phyloP scores from a whole-genome alignment of 1,284 basidiomycete species.

The Trichosporon coremiiforme region DNA sequence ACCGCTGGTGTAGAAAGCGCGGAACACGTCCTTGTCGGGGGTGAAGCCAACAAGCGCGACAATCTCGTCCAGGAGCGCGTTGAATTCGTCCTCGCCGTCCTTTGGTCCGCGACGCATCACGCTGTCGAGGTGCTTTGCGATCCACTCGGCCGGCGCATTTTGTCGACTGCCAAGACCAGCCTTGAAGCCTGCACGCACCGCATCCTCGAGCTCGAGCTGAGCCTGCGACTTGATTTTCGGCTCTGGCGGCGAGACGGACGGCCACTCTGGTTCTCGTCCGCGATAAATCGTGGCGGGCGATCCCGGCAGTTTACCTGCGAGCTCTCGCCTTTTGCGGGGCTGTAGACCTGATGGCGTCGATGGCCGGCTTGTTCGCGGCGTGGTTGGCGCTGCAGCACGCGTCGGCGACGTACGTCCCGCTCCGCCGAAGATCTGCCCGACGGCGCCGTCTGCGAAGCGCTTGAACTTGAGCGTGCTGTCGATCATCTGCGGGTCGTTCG shows the following conservation, averaged over 20 bases:
- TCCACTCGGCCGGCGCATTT: constrained; percentile 90
- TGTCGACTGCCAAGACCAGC: constrained; percentile 76
- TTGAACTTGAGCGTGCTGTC: constrained; percentile 72
- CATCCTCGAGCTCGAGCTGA: constrained; percentile 51
- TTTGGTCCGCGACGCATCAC: constrained; percentile 70
- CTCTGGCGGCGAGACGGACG: not conserved
- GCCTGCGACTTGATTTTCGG: not conserved
- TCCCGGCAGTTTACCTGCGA: too few relatives aligned
- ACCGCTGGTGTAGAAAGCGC: constrained; percentile 88
- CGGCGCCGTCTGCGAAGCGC: constrained; percentile 63
- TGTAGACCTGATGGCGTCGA: not conserved
- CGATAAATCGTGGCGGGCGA: too few relatives aligned
- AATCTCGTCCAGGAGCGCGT: constrained; percentile 70
- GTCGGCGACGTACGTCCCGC: not conserved
- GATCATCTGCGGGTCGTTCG: constrained; percentile 70
- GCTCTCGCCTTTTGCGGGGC: not conserved
- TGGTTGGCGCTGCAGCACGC: not conserved
- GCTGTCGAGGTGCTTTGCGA: constrained; percentile 88
- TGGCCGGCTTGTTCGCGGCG: not conserved
- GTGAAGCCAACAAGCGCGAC: constrained; percentile 84
- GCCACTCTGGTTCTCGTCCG: not conserved
- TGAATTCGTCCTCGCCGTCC: constrained; percentile 64
- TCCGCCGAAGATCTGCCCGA: constrained; percentile 59
- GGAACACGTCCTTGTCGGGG: constrained; percentile 84
- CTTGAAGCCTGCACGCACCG: constrained; percentile 71